Evolutionary conservation across 169 alveolate genomes (phyloP).

Genomic region (Plasmodium gallinaceum): DNA sequence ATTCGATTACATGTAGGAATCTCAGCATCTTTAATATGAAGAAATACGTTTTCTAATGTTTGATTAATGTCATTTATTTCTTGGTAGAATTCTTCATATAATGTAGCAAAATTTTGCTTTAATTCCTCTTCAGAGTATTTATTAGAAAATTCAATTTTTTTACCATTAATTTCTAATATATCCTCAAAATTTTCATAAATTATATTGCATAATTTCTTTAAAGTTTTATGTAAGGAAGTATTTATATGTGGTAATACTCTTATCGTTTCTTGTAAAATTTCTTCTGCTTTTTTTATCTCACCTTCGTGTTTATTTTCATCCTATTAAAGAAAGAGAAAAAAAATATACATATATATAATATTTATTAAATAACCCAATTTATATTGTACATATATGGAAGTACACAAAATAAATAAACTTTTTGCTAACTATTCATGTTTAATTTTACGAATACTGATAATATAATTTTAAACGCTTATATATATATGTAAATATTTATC

Average conservation of each 20-base stretch:
- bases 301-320: not conserved
- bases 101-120: conserved; percentile 7
- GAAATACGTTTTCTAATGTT: conserved; percentile 28
- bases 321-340: conserved; percentile 3
- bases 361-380: not conserved
- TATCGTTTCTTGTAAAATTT: conserved; percentile 44
- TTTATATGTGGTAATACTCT: conserved; percentile 54
- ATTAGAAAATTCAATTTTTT: conserved; percentile 9
- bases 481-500: not conserved
- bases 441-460: not conserved
- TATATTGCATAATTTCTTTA: conserved; percentile 17
- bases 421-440: not conserved
- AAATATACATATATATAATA: not conserved
- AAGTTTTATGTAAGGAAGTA: conserved; percentile 18
- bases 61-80: conserved; percentile 41
- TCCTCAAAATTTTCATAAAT: conserved; percentile 17
- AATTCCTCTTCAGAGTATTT: conserved; percentile 34
- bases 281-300: conserved; percentile 30
- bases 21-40: conserved; percentile 32
- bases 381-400: not conserved
- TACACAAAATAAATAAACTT: not conserved
- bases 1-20: conserved; percentile 13
- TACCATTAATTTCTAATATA: conserved; percentile 24
- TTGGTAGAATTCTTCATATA: conserved; percentile 44
- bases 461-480: not conserved